Evolutionary conservation across 2,329 filamentous ascomycete species (phyloP), one percentile per base, ranked within the genome.

Genomic region (Pseudonectria foliicola): DNA sequence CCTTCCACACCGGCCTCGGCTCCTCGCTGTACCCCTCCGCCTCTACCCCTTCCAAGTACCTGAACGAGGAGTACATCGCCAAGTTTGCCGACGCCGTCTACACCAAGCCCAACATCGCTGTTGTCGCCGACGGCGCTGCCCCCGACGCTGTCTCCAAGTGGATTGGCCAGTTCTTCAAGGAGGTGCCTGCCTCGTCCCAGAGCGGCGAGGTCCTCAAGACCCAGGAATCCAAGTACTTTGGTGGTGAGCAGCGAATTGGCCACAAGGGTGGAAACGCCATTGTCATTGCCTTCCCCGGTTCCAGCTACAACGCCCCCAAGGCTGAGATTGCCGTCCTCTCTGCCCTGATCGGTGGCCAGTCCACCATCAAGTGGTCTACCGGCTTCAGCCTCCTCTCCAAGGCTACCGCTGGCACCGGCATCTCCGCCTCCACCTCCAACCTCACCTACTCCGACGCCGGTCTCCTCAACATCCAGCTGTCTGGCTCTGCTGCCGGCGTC

Each of bases 1-100:
- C 89, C 53, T 95, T 94, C 77, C 89, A 98, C 75, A 82, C 76
- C 53, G 92, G 92, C 50, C 86, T 98, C 50, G 92, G 92, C 53
- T 73, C 77, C 44, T 75, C 86, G 42, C 68, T 90, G 48, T 78
- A 82, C 61, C 84, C 87, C 47, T 74, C 82, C 34, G 74, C 81
- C 40, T 75, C 79, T 36, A 77, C 78, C 12, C 81, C 86, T 29
- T 71, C 85, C 55, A 83, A 85, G 62, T 95, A 95, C 67, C 65
- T 95, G 51, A 80, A 79, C 62, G 80, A 82, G 60, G 73, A 83
- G 55, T 72, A 77, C 45, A 74, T 98, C 47, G 76, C 80, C 45
- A 73, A 76, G 48, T 98, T 82, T 58, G 82, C 89, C 57, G 70
- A 77, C 44, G 72, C 77, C 42, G 89, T 84, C 53, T 98, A 92